phyloP scores from a whole-genome alignment of 805 yeast genomes.

The Yarrowia sp. region DNA sequence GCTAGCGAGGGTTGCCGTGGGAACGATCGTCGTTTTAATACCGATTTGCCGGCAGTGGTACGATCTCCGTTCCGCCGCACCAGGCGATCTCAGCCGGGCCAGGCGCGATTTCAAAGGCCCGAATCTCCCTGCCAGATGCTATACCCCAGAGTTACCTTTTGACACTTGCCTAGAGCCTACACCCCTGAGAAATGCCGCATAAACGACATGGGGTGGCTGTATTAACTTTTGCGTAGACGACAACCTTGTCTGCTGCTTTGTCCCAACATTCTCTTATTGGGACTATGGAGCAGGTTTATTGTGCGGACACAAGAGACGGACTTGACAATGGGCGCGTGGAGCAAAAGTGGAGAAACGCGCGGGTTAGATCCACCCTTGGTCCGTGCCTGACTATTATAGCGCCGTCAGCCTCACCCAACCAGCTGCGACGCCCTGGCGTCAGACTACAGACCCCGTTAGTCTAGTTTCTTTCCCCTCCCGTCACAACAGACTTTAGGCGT shows the following conservation, averaged over 20 bases:
- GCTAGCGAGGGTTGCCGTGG: conserved; percentile 6
- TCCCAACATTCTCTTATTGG: conserved; percentile 17
- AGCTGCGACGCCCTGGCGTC: too few species aligned
- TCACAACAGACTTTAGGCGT: conserved; percentile 10
- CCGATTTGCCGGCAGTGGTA: background rate
- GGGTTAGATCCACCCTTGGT: too few species aligned
- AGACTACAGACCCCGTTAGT: conserved; percentile 25
- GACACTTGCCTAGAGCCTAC: conserved; percentile 1
- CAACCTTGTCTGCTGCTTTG: conserved; percentile 11
- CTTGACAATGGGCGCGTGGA: too few species aligned
- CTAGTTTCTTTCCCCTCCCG: conserved; percentile 20
- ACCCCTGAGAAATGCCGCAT: conserved; percentile 36
- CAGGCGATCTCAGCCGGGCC: too few species aligned
- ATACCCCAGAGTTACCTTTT: background rate
- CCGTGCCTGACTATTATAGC: conserved; percentile 18
- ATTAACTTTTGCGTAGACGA: conserved; percentile 21
- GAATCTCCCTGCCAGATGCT: background rate
- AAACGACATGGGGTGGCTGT: conserved; percentile 32
- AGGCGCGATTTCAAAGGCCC: too few species aligned
- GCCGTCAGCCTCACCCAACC: conserved; percentile 9
- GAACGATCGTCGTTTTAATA: background rate
- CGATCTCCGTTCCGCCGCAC: background rate
- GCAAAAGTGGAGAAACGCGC: too few species aligned
- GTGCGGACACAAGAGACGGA: too few species aligned
- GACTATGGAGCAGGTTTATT: too few species aligned